These are phyloP conservation scores for Fermentozyma sake DNA, from an alignment of 1,139 yeast genomes.

Conservation along the genomic window DNA sequence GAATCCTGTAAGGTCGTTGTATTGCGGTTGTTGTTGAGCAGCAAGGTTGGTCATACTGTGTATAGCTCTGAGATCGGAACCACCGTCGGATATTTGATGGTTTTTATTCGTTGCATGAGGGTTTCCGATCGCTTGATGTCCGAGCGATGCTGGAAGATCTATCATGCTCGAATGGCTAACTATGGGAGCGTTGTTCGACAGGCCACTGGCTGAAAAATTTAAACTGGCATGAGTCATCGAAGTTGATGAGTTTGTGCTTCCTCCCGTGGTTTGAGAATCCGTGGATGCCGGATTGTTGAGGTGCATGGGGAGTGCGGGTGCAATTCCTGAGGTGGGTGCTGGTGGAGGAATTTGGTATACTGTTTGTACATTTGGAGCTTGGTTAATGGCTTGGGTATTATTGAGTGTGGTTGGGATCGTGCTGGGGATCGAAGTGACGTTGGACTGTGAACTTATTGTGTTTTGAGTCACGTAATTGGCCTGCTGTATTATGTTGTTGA, in stretches of 20 bases:
- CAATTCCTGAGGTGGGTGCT: conserved; percentile 5
- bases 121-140: too few species aligned
- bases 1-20: conserved; percentile 8
- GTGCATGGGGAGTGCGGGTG: conserved; percentile 6
- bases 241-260: too few species aligned
- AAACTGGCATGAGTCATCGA: too few species aligned
- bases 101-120: too few species aligned
- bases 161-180: too few species aligned
- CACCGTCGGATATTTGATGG: too few species aligned
- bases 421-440: conserved; percentile 25
- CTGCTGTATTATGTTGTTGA: conserved; percentile 30
- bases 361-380: conserved; percentile 1
- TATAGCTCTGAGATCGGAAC: conserved; percentile 26
- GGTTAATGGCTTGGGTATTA: conserved; percentile 5
- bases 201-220: too few species aligned
- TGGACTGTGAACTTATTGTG: conserved; percentile 14
- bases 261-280: conserved; percentile 4
- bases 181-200: too few species aligned
- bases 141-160: not conserved
- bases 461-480: conserved; percentile 25
- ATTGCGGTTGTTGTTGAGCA: conserved; percentile 8
- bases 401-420: conserved; percentile 31
- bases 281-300: conserved; percentile 3
- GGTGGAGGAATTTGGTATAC: conserved; percentile 7
- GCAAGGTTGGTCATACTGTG: conserved; percentile 38